A percentile compares a stretch with the other conserved stretches of the same genome.
phyloP scores from a whole-genome alignment of 2,329 filamentous ascomycete genomes.

The Capronia americana region DNA sequence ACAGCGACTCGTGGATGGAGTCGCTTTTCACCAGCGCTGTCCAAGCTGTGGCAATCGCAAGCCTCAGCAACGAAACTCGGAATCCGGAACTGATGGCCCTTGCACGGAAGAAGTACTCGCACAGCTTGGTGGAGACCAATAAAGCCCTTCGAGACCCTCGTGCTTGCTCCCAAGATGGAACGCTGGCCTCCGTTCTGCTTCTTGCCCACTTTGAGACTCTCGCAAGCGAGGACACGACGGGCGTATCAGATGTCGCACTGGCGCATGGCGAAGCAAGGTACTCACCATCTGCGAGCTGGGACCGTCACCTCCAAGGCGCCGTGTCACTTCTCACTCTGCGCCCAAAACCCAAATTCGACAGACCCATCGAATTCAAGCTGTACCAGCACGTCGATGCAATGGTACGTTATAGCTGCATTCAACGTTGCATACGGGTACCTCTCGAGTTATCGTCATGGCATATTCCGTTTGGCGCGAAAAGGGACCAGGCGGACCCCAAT shows the following conservation, averaged over 20 bases:
- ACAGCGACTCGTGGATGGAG: not conserved
- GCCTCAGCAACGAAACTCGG: conserved; percentile 20
- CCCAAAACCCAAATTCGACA: conserved; percentile 2
- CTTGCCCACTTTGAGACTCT: conserved; percentile 29
- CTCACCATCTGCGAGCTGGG: conserved; percentile 17
- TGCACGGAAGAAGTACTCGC: conserved; percentile 20
- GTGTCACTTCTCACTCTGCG: conserved; percentile 17
- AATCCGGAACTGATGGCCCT: conserved; percentile 14
- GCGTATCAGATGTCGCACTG: not conserved
- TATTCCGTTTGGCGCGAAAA: not conserved
- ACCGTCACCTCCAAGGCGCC: conserved; percentile 23
- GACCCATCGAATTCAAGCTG: conserved; percentile 3
- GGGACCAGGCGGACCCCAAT: conserved; percentile 6
- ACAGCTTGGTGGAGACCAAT: conserved; percentile 19
- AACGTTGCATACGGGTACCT: conserved; percentile 12
- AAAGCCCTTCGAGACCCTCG: conserved; percentile 12
- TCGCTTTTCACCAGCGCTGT: conserved; percentile 9
- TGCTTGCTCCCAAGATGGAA: conserved; percentile 15
- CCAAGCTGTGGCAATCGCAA: conserved; percentile 21
- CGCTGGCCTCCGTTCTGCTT: conserved; percentile 22
- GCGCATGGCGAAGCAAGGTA: not conserved
- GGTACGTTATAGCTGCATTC: conserved; percentile 16
- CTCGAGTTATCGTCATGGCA: not conserved
- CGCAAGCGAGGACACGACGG: conserved; percentile 3
- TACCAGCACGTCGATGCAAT: conserved; percentile 16